These are phyloP conservation scores for Corynespora cassiicola DNA, from an alignment of 2,329 filamentous ascomycete species.

Conservation along the genomic window DNA sequence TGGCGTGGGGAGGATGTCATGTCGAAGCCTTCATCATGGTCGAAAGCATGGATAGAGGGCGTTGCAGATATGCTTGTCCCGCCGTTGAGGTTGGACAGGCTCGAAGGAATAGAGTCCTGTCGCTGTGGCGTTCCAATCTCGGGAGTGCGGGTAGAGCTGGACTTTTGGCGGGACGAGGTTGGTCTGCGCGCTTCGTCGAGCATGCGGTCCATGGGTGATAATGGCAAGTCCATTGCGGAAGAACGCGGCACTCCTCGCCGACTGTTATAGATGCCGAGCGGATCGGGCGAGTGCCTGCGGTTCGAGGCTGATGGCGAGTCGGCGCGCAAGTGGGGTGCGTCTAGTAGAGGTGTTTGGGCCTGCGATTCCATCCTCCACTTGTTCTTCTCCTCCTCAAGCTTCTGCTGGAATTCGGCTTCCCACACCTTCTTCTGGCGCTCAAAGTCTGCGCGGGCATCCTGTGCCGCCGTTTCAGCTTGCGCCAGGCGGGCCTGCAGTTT, in stretches of 20 bases:
- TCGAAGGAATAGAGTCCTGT: slow-evolving; percentile 42
- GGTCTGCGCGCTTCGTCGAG: slow-evolving; percentile 44
- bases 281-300: slow-evolving; percentile 50
- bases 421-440: slow-evolving; percentile 65
- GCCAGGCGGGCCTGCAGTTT: slow-evolving; percentile 70
- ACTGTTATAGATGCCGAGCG: slow-evolving; percentile 36
- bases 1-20: slow-evolving; percentile 68
- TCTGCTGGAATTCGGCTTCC: slow-evolving; percentile 64
- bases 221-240: slow-evolving; percentile 32
- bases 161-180: slow-evolving; percentile 40
- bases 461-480: slow-evolving; percentile 68
- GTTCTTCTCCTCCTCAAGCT: slow-evolving; percentile 69
- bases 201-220: slow-evolving; percentile 45
- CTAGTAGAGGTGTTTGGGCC: slow-evolving; percentile 31
- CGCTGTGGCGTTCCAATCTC: slow-evolving; percentile 39
- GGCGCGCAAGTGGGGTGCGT: slow-evolving; percentile 39
- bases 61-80: slow-evolving; percentile 45
- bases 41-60: slow-evolving; percentile 54
- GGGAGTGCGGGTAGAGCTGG: slow-evolving; percentile 42
- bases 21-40: slow-evolving; percentile 59
- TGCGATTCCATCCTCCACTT: slow-evolving; percentile 62
- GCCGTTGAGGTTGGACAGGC: slow-evolving; percentile 45
- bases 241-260: slow-evolving; percentile 39
- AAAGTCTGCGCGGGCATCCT: slow-evolving; percentile 63
- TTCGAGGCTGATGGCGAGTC: slow-evolving; percentile 45